Evolutionary conservation across 1,139 yeast genomes (phyloP), one percentile per base, ranked within the genome.

Genomic region (Nakaseomyces uthaithaninus): DNA sequence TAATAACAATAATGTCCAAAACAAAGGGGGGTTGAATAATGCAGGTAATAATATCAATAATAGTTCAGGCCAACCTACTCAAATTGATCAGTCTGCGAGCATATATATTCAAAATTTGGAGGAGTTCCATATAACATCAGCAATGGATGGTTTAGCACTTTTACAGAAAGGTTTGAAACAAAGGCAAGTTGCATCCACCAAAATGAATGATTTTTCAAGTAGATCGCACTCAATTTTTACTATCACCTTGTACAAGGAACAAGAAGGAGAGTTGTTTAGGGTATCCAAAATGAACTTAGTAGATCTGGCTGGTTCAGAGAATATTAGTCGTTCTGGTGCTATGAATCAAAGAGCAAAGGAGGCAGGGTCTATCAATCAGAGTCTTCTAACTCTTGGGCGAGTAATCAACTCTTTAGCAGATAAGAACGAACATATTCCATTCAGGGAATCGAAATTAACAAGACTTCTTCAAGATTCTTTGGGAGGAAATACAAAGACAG

Each of bases 281-380:
- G 65, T 75, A 12, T 77, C 87, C 2, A 82, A 80, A 50, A 76
- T 82, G 72, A 81, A 80, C 56, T 64, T 82, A 35, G 91, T 81
- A 2, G 91, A 81, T 65, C 68, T 82, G 45, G 93, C 91, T 1
- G 93, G 91, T 0, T 78, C 86, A 7, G 91, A 82, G 58, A 76
- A 78, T 49, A 72, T 78, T 33, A 71, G 71, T 53, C 62, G 77
- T 47, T 75, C 82, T 1, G 83, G 84, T 9, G 71, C 77, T 1
- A 55, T 65, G 38, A 71, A 74, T 44, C 77, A 73, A 51, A 56
- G 82, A 40, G 80, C 80, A 0, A 77, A 76, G 52, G 85, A 78
- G 53, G 83, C 84, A 0, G 83, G 82, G 1, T 74, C 77, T 2
- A 78, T 78, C 24, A 78, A 78, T 55, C 82, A 77, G 57, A 75